Conservation (phyloP, 768 basidiomycete genomes). For the Tephrocybe sp. region DNA sequence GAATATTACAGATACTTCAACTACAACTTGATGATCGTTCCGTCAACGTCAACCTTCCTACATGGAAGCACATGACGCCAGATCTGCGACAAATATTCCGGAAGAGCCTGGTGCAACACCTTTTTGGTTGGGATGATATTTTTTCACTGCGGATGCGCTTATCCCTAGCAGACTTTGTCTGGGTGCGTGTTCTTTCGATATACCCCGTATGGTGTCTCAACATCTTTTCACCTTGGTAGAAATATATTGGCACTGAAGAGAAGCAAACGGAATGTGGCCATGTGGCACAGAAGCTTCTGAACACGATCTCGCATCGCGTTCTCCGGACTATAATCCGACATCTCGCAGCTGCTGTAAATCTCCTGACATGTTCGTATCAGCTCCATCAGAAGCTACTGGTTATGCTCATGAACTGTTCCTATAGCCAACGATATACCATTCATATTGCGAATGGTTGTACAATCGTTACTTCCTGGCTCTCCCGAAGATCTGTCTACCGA, state of each 20-base stretch:
- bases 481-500: conserved; percentile 38
- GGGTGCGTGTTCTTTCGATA: conserved; percentile 34
- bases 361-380: conserved; percentile 43
- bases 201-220: neutral
- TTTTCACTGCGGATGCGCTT: conserved; percentile 57
- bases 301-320: conserved; percentile 50
- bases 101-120: conserved; percentile 49
- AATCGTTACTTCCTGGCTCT: conserved; percentile 54
- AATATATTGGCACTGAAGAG: conserved; percentile 43
- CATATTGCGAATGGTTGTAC: conserved; percentile 57
- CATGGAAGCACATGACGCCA: conserved; percentile 27
- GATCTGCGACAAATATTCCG: conserved; percentile 47
- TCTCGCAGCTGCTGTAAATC: conserved; percentile 41
- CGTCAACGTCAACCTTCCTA: conserved; percentile 27
- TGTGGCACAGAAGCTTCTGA: conserved; percentile 51
- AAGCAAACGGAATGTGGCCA: conserved; percentile 47
- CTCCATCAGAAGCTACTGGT: neutral
- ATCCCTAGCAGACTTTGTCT: conserved; percentile 48
- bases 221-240: conserved; percentile 28
- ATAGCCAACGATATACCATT: conserved; percentile 67
- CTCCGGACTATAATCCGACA: conserved; percentile 59
- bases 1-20: conserved; percentile 46
- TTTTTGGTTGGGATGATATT: conserved; percentile 63
- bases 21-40: conserved; percentile 33
- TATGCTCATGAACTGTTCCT: neutral